Conservation (phyloP, 768 basidiomycete genomes). For the Chalciporus sphaerocephalus region DNA sequence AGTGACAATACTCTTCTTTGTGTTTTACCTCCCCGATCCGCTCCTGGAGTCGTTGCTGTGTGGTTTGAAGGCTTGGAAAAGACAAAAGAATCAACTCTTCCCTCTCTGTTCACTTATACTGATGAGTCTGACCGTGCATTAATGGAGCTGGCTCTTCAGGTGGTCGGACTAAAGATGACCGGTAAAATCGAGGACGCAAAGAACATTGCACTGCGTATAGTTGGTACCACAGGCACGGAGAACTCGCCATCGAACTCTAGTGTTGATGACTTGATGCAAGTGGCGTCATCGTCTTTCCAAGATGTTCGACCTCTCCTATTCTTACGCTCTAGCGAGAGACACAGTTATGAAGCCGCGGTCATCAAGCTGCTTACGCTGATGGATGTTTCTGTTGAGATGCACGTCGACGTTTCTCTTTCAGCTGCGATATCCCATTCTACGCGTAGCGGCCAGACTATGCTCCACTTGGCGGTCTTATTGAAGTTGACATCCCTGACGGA, state of each 20-base stretch:
- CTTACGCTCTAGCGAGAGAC: slow-evolving; percentile 48
- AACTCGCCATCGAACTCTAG: slow-evolving; percentile 38
- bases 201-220: slow-evolving; percentile 90
- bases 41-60: slow-evolving; percentile 84
- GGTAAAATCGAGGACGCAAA: slow-evolving; percentile 92
- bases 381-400: slow-evolving; percentile 53
- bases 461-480: slow-evolving; percentile 82
- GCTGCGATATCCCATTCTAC: slow-evolving; percentile 69
- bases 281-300: slow-evolving; percentile 41
- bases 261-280: slow-evolving; percentile 49
- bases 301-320: slow-evolving; percentile 58
- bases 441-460: slow-evolving; percentile 74
- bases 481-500: slow-evolving; percentile 65
- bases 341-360: slow-evolving; percentile 71
- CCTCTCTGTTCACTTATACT: slow-evolving; percentile 80
- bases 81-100: slow-evolving; percentile 48
- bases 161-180: slow-evolving; percentile 95
- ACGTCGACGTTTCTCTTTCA: slow-evolving; percentile 38
- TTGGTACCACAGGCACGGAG: slow-evolving; percentile 64
- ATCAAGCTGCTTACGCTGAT: slow-evolving; percentile 78
- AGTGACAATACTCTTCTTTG: slow-evolving; percentile 92
- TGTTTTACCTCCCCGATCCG: slow-evolving; percentile 75
- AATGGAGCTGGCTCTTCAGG: slow-evolving; percentile 94
- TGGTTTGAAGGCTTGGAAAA: slow-evolving; percentile 78
- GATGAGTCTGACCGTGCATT: slow-evolving; percentile 87